Base-by-base conservation (phyloP, 495 filamentous ascomycete genomes). In the Penicillium turbatum region DNA sequence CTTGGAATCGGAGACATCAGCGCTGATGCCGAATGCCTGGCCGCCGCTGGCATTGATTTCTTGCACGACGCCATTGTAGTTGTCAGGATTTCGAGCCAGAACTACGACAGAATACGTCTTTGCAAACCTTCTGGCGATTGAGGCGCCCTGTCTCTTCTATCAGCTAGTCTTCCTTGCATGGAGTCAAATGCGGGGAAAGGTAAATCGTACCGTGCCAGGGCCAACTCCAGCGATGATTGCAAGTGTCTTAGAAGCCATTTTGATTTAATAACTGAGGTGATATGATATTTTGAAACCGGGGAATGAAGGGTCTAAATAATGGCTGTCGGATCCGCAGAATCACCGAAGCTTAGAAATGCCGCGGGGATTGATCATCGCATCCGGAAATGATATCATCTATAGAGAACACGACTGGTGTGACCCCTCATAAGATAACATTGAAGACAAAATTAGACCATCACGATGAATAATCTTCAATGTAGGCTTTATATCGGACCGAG, bases 221-320 rank as follows among this genome's bases (percentile, higher is more conserved):
- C 88, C 88, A 32, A 87, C 86, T 40, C 88, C 87, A 48, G 86
- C 88, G 57, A 92, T 79, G 53, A 90, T 76, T 48, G 86, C 86
- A 66, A 86, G 79, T 50, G 72, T 61, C 58, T 74, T 76, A 19
- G 67, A 54, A 54, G 69, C 61, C 73, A 76, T 56, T 3, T 56
- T 9, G 11, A 53, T 50, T 26, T 35, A 17, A 29, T n/a, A 41
- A n/a, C n/a, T n/a, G 19, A 16, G 29, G 11, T 9, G 1, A 37
- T 26, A 16, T 26, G n/a, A 26, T n/a, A 19, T 38, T 1, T 34
- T 0, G 15, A 11, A 30, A 21, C 15, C 19, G 16, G 0, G 11
- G 16, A 32, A 8, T n/a, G 27, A 17, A 27, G 6, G 15, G 13
- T 19, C 39, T 53, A 53, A 48, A 41, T 58, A 57, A 39, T 26